Base-by-base conservation (phyloP, 2,329 filamentous ascomycete species). In the Aureobasidium vineae region DNA sequence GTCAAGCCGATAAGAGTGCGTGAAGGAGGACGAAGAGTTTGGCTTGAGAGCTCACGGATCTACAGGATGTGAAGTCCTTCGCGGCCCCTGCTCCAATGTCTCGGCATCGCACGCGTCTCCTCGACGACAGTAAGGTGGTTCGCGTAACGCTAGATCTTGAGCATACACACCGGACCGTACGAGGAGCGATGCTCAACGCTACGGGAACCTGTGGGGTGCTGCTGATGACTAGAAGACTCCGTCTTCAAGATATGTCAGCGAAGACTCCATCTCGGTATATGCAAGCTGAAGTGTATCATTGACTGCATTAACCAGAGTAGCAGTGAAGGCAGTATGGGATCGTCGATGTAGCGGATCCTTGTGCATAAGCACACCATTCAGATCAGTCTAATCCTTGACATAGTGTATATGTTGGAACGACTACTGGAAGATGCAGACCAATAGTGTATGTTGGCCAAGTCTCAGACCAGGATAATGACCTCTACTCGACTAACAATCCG, bases 401-500 rank as follows among this genome's bases (percentile, higher is more conserved):
- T n/a, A 43, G 19, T 2, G 41, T 43, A n/a, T 21, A 8, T 43
- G 7, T 10, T n/a, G n/a, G 19, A 43, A 43, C 41, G n/a, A 43
- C 6, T 21, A n/a, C 8, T n/a, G 19, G 19, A 43, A 10, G 41
- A n/a, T n/a, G 5, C 10, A 1, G 16, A 43, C 19, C 19, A 8
- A 43, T 10, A 21, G 4, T n/a, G 19, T n/a, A 43, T 43, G 5
- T 43, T 21, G 41, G 6, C 41, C 8, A 21, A 21, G 19, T 43
- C 19, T 31, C 47, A 52, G 28, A 7, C 23, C 16, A 31, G 15
- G 19, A 31, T 8, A 52, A n/a, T 10, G 16, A 2, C 33, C 15
- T 41, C 31, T 45, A 64, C 5, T 64, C 38, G 16, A 66, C 45
- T 15, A 66, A 11, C 3, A 66, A 5, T 2, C 64, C 64, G 19